A percentile compares a stretch with the other conserved stretches of the same genome.
Evolutionary conservation across 805 yeast species (phyloP).

Genomic region (Metschnikowia picachoensis): DNA sequence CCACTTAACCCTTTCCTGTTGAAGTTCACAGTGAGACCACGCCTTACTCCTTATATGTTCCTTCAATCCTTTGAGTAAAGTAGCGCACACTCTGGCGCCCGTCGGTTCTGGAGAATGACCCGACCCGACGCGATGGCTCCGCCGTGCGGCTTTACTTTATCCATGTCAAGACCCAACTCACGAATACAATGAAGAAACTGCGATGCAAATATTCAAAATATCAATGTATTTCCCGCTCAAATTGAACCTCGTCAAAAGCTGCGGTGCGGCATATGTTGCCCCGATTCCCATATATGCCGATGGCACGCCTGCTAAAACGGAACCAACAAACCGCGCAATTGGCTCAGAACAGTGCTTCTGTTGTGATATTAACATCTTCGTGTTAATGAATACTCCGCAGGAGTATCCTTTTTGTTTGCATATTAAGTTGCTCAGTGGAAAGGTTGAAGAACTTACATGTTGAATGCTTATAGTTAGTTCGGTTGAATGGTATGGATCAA

Average conservation of each 20-base stretch:
- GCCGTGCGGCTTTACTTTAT: conserved; percentile 38
- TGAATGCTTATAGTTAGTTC: no score
- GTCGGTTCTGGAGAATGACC: conserved; percentile 54
- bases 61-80: conserved; percentile 31
- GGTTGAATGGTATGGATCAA: no score
- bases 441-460: no score
- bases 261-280: conserved; percentile 9
- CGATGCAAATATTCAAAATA: conserved; percentile 43
- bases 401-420: no score
- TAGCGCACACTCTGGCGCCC: conserved; percentile 39
- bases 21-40: conserved; percentile 40
- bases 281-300: conserved; percentile 8
- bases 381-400: no score
- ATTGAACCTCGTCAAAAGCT: conserved; percentile 4
- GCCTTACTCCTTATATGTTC: conserved; percentile 28
- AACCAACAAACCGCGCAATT: conserved; percentile 8
- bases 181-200: conserved; percentile 22
- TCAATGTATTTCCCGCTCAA: conserved; percentile 59
- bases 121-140: conserved; percentile 11
- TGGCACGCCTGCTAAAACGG: conserved; percentile 9
- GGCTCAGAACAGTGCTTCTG: conserved; percentile 6
- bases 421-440: no score
- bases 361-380: no score
- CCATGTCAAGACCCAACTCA: conserved; percentile 22
- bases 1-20: conserved; percentile 40